A percentile compares a stretch with the other conserved stretches of the same genome.
Conservation (phyloP, 306 rosid genomes). For the Casuarina cunninghamiana region DNA sequence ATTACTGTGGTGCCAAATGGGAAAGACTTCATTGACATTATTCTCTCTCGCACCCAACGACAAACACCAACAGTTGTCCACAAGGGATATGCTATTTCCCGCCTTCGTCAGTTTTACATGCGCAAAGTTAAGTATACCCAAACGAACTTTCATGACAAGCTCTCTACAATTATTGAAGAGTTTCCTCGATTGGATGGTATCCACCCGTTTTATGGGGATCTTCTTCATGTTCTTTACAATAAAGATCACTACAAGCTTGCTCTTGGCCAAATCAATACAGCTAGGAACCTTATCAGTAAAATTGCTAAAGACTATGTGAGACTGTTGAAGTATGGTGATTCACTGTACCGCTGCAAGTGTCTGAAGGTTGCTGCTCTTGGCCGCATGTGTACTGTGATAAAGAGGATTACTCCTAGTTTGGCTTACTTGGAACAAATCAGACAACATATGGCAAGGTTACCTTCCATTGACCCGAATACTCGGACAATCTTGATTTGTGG, state of each 20-base stretch:
- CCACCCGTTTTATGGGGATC: slow-evolving; percentile 84
- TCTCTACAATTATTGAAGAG: slow-evolving; percentile 73
- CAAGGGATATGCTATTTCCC: slow-evolving; percentile 77
- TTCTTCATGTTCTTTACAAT: slow-evolving; percentile 84
- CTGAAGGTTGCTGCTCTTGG: slow-evolving; percentile 92
- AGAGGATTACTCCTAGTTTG: slow-evolving; percentile 84
- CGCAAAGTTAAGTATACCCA: slow-evolving; percentile 88
- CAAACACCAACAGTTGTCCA: slow-evolving; percentile 91
- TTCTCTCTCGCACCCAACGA: slow-evolving; percentile 83
- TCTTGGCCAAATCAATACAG: slow-evolving; percentile 85
- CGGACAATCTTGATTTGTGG: slow-evolving; percentile 83
- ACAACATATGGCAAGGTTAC: slow-evolving; percentile 93
- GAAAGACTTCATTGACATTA: slow-evolving; percentile 73
- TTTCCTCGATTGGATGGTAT: slow-evolving; percentile 80
- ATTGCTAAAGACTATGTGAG: slow-evolving; percentile 80
- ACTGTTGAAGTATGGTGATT: slow-evolving; percentile 82
- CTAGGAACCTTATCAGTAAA: slow-evolving; percentile 77
- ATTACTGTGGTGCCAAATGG: slow-evolving; percentile 91
- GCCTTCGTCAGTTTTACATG: slow-evolving; percentile 82
- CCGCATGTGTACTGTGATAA: slow-evolving; percentile 88
- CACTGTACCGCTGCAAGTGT: slow-evolving; percentile 74
- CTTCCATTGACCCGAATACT: slow-evolving; percentile 80
- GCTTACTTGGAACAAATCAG: slow-evolving; percentile 89
- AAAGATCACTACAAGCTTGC: slow-evolving; percentile 97
- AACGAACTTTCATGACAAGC: slow-evolving; percentile 68